Conservation (phyloP, 2,329 filamentous ascomycete genomes). For the Fusarium sp. region DNA sequence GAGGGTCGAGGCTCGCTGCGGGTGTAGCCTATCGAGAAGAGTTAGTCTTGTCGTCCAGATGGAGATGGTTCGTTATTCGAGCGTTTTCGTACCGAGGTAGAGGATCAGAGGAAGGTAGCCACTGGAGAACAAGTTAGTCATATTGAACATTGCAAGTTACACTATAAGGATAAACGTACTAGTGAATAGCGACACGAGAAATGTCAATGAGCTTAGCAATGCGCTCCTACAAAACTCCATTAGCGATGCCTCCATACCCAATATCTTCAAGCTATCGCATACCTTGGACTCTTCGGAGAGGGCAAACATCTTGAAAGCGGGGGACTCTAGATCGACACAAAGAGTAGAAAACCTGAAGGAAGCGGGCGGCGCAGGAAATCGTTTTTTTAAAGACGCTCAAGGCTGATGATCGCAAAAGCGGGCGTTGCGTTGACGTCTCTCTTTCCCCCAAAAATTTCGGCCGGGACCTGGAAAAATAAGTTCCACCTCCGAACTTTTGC, state of each 20-base stretch:
- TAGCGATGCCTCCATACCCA: conserved; percentile 17
- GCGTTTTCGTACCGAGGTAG: conserved; percentile 77
- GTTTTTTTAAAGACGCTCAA: conserved; percentile 9
- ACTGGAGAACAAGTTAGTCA: conserved; percentile 60
- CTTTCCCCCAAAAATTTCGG: conserved; percentile 39
- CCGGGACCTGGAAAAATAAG: conserved; percentile 39
- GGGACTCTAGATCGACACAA: no score
- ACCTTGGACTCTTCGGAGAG: conserved; percentile 99
- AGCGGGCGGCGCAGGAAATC: neutral
- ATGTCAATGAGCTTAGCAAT: conserved; percentile 96
- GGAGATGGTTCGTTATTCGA: conserved; percentile 20
- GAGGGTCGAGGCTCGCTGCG: conserved; percentile 91
- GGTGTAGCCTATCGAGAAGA: conserved; percentile 74
- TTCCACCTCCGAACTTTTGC: conserved; percentile 30
- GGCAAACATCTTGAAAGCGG: conserved; percentile 59
- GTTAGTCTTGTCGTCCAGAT: conserved; percentile 41
- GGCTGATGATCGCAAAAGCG: conserved; percentile 28
- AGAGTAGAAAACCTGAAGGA: neutral
- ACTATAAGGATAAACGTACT: conserved; percentile 64
- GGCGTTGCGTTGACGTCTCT: conserved; percentile 22
- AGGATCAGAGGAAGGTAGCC: conserved; percentile 96
- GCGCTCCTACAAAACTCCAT: conserved; percentile 73
- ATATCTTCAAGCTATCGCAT: conserved; percentile 31
- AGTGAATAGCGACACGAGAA: conserved; percentile 92
- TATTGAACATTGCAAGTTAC: neutral